Evolutionary conservation across 768 basidiomycete genomes (phyloP).

Genomic region (Boletus barrowsii): DNA sequence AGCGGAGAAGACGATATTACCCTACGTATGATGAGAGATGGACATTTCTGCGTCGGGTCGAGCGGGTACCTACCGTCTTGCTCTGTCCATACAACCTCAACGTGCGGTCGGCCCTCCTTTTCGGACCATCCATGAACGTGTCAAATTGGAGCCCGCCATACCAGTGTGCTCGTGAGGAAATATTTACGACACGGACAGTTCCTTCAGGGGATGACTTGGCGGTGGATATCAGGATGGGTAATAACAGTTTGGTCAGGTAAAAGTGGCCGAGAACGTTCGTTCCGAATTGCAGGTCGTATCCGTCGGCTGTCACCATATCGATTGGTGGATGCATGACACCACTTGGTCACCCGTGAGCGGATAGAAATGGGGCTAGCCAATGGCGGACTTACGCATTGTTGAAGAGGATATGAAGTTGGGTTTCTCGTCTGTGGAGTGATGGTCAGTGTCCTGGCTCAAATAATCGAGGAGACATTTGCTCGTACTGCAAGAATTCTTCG

Average conservation of each 20-base stretch:
- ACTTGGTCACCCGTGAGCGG: not conserved
- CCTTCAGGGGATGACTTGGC: conserved; percentile 22
- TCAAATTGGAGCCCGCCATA: conserved; percentile 32
- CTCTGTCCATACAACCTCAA: conserved; percentile 31
- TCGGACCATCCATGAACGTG: conserved; percentile 37
- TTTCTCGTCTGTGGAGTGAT: conserved; percentile 4
- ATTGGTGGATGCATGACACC: conserved; percentile 5
- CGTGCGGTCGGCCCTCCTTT: conserved; percentile 25
- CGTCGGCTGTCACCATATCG: conserved; percentile 8
- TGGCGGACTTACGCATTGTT: conserved; percentile 7
- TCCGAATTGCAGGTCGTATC: conserved; percentile 9
- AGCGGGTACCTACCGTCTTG: conserved; percentile 7
- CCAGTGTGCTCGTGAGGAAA: conserved; percentile 21
- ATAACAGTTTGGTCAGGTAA: conserved; percentile 6
- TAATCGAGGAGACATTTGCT: conserved; percentile 20
- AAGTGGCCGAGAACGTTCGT: conserved; percentile 11
- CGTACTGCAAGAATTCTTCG: conserved; percentile 29
- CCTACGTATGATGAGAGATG: conserved; percentile 27
- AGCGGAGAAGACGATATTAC: conserved; percentile 40
- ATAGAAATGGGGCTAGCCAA: no score
- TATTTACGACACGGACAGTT: conserved; percentile 33
- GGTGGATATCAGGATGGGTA: conserved; percentile 22
- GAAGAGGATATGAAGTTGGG: conserved; percentile 8
- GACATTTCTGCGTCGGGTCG: no score
- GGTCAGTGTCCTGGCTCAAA: conserved; percentile 24